phyloP scores from a whole-genome alignment of 805 yeast genomes.

The Nakazawaea laoshanensis region DNA sequence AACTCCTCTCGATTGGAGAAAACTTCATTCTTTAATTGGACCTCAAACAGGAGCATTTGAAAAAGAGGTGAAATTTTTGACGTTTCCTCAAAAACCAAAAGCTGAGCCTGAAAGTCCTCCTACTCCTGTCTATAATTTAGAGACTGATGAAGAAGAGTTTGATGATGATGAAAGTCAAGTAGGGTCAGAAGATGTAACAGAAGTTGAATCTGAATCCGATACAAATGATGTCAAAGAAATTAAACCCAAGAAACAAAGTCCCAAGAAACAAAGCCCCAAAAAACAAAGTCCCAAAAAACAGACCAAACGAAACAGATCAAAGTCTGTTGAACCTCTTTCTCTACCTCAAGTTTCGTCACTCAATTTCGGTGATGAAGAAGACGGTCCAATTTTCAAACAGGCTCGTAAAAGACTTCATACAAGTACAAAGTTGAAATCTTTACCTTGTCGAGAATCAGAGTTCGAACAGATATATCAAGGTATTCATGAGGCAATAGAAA shows the following conservation, averaged over 20 bases:
- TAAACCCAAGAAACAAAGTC: background rate
- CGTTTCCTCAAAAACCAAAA: constrained; percentile 20
- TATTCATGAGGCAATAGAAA: constrained; percentile 62
- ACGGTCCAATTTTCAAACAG: constrained; percentile 19
- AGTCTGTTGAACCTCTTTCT: constrained; percentile 8
- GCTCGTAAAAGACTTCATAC: constrained; percentile 32
- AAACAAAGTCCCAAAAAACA: background rate
- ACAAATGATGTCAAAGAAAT: background rate
- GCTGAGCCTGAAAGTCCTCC: constrained; percentile 9
- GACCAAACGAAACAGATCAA: constrained; percentile 2
- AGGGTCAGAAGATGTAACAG: background rate
- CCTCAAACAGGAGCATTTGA: no score
- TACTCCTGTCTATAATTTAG: no score
- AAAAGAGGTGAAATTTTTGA: constrained; percentile 20
- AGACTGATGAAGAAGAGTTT: no score
- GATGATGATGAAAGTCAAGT: no score
- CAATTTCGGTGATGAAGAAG: constrained; percentile 12
- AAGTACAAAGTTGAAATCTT: constrained; percentile 31
- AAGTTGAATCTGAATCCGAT: constrained; percentile 5
- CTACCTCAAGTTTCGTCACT: constrained; percentile 11
- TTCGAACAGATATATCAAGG: constrained; percentile 61
- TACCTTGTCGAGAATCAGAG: constrained; percentile 86
- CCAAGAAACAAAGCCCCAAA: background rate
- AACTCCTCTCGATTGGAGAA: constrained; percentile 30
- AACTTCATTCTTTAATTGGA: constrained; percentile 14